A percentile compares a stretch with the other conserved stretches of the same genome.
phyloP scores from a whole-genome alignment of 164 flowering plant species.

The Vitis cinerea region DNA sequence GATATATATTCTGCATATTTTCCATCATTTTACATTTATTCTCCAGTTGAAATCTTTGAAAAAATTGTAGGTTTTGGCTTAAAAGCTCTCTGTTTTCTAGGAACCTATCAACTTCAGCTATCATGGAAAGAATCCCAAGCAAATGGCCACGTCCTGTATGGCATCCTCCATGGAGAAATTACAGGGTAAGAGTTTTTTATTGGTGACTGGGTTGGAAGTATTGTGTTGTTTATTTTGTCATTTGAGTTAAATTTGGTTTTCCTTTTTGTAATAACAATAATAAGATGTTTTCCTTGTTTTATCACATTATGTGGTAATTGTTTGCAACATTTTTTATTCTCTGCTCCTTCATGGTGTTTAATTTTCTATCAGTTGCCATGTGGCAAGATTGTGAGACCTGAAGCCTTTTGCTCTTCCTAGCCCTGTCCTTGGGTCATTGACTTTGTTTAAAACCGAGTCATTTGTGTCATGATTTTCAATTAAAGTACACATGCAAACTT shows the following conservation, averaged over 20 bases:
- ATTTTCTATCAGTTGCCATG: too few species aligned
- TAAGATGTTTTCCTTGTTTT: background rate
- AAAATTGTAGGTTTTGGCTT: background rate
- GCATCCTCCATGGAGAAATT: constrained; percentile 99
- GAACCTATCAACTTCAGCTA: constrained; percentile 79
- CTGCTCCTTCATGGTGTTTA: too few species aligned
- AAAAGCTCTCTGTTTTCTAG: constrained; percentile 26
- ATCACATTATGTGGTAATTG: background rate
- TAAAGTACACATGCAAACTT: too few species aligned
- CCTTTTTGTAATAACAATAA: too few species aligned
- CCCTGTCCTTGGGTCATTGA: too few species aligned
- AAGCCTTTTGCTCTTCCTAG: too few species aligned
- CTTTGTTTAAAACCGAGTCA: too few species aligned
- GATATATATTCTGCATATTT: background rate
- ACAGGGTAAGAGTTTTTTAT: constrained; percentile 53
- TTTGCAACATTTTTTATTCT: too few species aligned
- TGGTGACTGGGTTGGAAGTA: background rate
- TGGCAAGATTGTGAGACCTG: too few species aligned
- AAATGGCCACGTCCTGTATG: constrained; percentile 98
- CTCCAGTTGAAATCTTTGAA: background rate
- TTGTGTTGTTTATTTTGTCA: background rate
- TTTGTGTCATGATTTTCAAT: too few species aligned
- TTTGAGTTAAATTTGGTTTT: background rate
- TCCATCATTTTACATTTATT: background rate
- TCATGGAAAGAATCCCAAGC: constrained; percentile 97